Evolutionary conservation across 2,329 filamentous ascomycete genomes (phyloP).

Genomic region (Acrocalymma vagum): DNA sequence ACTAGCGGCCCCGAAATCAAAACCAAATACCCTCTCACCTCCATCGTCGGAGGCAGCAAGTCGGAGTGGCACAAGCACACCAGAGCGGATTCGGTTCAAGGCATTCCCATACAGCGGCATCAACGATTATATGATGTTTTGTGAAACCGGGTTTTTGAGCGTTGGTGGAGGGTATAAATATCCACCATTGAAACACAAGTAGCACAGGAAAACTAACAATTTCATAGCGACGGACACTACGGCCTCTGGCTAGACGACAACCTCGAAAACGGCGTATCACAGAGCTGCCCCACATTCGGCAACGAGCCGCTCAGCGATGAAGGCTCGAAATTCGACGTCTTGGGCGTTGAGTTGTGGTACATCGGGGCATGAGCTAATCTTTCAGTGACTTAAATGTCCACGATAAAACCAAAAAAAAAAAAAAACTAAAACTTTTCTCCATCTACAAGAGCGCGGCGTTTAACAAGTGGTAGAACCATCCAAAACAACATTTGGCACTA

Average conservation of each 20-base stretch:
- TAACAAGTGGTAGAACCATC: too few species aligned
- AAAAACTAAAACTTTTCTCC: background rate
- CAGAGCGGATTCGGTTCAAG: conserved; percentile 89
- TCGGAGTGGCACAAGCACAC: conserved; percentile 62
- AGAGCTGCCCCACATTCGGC: conserved; percentile 87
- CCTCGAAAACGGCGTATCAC: conserved; percentile 84
- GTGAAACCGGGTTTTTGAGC: conserved; percentile 83
- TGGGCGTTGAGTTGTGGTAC: conserved; percentile 94
- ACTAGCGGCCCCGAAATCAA: conserved; percentile 41
- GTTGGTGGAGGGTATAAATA: conserved; percentile 75
- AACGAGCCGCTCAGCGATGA: conserved; percentile 95
- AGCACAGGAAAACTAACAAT: conserved; percentile 7
- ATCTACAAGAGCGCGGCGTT: too few species aligned
- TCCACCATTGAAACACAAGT: background rate
- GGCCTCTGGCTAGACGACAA: conserved; percentile 92
- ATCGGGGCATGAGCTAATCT: conserved; percentile 64
- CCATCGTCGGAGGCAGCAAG: conserved; percentile 39
- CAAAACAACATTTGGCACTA: too few species aligned
- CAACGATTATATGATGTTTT: conserved; percentile 97
- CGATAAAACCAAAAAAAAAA: background rate
- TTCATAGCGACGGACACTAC: conserved; percentile 77
- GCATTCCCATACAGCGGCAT: conserved; percentile 95
- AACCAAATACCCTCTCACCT: conserved; percentile 34
- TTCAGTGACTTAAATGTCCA: background rate
- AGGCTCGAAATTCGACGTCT: conserved; percentile 87